Base-by-base conservation (phyloP, 345 rosid species). In the Salix brachista region DNA sequence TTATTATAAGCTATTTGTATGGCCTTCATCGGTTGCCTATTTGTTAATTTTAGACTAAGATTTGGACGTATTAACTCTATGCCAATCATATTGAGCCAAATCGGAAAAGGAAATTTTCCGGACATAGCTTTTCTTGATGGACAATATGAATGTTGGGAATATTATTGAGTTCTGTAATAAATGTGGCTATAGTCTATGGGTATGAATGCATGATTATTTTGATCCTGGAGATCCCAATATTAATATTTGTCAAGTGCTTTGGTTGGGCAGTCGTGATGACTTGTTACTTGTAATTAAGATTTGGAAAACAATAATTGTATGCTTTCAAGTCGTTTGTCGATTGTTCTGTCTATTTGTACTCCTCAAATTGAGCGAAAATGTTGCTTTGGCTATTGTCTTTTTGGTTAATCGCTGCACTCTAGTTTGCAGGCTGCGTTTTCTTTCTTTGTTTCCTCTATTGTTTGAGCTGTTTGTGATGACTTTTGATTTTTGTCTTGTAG, bases 401-500 rank as follows among this genome's bases (percentile, higher is more conserved):
- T 36, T 34, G 8, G 30, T 74, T 42, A 0, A 9, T 34, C 3
- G 39, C 9, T 67, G 14, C 28, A n/a, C 8, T 2, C 25, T 73
- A 17, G 37, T 48, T 73, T 30, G 8, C 13, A 8, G 16, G 32
- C 74, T 9, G 32, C 32, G 60, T 41, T 34, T 58, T 30, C 32
- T 23, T 23, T 8, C 56, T 56, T 8, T 56, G n/a, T 18, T 69
- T 26, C 34, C 36, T 36, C 39, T 17, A 4, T 10, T 42, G 14
- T 23, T 23, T 68, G 10, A 39, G 42, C 14, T n/a, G 8, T 41
- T 23, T n/a, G 30, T 23, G 42, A 28, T 56, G 12, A 10, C 26
- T 32, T 39, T 37, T 37, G 65, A 25, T 48, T 50, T 41, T 21
- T 42, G 13, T 48, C 48, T n/a, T 67, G 79, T 71, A 94, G 98